Evolutionary conservation across 148 eudicot species (phyloP).

Genomic region (Spergularia marina): DNA sequence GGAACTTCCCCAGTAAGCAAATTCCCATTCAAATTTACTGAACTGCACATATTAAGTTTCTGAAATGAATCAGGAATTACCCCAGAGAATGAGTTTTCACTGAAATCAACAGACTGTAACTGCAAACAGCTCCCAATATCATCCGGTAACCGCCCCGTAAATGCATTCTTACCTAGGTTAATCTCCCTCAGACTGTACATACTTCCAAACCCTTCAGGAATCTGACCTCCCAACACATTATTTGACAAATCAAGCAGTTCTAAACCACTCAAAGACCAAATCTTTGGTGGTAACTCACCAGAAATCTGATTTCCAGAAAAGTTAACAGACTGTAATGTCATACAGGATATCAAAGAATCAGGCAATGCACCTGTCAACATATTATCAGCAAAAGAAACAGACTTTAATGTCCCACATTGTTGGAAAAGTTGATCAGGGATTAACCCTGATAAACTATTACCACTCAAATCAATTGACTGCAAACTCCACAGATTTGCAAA

Average conservation of each 20-base stretch:
- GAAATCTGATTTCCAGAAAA: conserved; percentile 63
- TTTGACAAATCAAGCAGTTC: conserved; percentile 56
- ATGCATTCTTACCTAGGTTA: conserved; percentile 53
- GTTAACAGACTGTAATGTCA: conserved; percentile 47
- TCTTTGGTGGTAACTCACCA: conserved; percentile 49
- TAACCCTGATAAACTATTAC: conserved; percentile 54
- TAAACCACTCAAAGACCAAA: conserved; percentile 68
- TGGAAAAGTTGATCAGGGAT: conserved; percentile 61
- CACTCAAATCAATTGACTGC: conserved; percentile 54
- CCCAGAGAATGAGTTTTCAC: conserved; percentile 61
- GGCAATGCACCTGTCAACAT: conserved; percentile 63
- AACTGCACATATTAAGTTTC: conserved; percentile 56
- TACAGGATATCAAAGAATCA: conserved; percentile 52
- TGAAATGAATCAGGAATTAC: conserved; percentile 64
- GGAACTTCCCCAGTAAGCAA: conserved; percentile 58
- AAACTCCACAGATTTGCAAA: conserved; percentile 52
- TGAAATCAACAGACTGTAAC: conserved; percentile 59
- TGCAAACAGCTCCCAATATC: conserved; percentile 66
- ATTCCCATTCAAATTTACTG: conserved; percentile 50
- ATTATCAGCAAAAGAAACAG: conserved; percentile 60
- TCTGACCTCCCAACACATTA: conserved; percentile 63
- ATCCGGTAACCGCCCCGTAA: conserved; percentile 61
- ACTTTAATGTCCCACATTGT: conserved; percentile 66
- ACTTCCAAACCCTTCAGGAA: conserved; percentile 56
- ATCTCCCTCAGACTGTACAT: conserved; percentile 54